Evolutionary conservation across 495 filamentous ascomycete species (phyloP).

Genomic region (Aspergillus sclerotioniger): DNA sequence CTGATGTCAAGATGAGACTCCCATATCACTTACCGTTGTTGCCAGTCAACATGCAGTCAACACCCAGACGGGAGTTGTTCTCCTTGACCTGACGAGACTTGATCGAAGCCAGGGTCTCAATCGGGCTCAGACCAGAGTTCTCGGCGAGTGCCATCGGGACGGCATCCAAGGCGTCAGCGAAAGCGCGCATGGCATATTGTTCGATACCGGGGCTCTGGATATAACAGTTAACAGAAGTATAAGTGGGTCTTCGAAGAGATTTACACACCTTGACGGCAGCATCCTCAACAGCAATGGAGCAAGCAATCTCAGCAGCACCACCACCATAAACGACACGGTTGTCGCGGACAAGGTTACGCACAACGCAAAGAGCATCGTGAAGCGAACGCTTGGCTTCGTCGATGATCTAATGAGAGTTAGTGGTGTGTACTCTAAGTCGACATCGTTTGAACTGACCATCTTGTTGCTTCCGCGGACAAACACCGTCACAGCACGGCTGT

Average conservation of each 20-base stretch:
- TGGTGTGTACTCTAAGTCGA: slow-evolving; percentile 10
- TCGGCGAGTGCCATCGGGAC: slow-evolving; percentile 96
- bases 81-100: slow-evolving; percentile 95
- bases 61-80: slow-evolving; percentile 78
- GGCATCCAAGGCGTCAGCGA: slow-evolving; percentile 89
- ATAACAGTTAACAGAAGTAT: slow-evolving; percentile 6
- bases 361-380: slow-evolving; percentile 96
- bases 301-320: slow-evolving; percentile 96
- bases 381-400: slow-evolving; percentile 97
- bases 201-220: slow-evolving; percentile 82
- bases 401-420: slow-evolving; percentile 69
- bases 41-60: slow-evolving; percentile 96
- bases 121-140: slow-evolving; percentile 94
- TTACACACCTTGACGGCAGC: slow-evolving; percentile 75
- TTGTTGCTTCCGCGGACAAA: slow-evolving; percentile 99
- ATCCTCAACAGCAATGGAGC: slow-evolving; percentile 92
- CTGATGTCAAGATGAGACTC: not conserved
- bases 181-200: slow-evolving; percentile 98
- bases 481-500: slow-evolving; percentile 91
- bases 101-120: slow-evolving; percentile 89
- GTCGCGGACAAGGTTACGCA: slow-evolving; percentile 92
- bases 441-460: slow-evolving; percentile 65
- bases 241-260: not conserved
- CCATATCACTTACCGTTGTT: slow-evolving; percentile 63
- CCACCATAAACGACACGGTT: slow-evolving; percentile 99